phyloP scores from a whole-genome alignment of 2,329 filamentous ascomycete species.

The Aspergillus pseudoterreus region DNA sequence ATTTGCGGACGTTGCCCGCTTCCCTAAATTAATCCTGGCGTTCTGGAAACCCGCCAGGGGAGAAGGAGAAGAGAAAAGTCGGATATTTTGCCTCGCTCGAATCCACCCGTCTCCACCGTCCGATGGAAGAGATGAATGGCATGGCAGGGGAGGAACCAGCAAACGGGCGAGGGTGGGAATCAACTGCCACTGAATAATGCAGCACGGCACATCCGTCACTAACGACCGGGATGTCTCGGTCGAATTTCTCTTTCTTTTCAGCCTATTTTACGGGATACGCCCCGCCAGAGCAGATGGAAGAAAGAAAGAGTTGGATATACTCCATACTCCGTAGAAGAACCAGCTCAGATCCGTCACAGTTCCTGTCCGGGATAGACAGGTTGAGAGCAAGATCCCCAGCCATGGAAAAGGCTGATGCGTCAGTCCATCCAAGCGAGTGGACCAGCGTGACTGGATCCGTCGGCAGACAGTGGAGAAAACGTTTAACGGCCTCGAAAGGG shows the following conservation, averaged over 20 bases:
- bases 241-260: not conserved
- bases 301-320: not conserved
- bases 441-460: conserved; percentile 4
- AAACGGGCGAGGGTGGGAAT: not conserved
- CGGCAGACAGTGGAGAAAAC: conserved; percentile 1
- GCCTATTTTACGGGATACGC: not conserved
- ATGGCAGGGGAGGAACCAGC: not conserved
- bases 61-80: not conserved
- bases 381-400: not conserved
- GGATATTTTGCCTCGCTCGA: not conserved
- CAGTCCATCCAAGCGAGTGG: not conserved
- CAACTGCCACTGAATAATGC: not conserved
- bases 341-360: not conserved
- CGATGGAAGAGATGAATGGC: not conserved
- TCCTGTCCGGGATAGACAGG: not conserved
- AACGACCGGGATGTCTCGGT: not conserved
- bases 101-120: not conserved
- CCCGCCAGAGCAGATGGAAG: not conserved
- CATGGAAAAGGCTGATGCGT: not conserved
- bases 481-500: not conserved
- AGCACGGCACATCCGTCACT: not conserved
- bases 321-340: not conserved
- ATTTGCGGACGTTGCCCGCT: not conserved
- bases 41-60: not conserved
- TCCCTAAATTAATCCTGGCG: not conserved